phyloP scores from a whole-genome alignment of 257 asterid genomes.

The Primulina huaijiensis region DNA sequence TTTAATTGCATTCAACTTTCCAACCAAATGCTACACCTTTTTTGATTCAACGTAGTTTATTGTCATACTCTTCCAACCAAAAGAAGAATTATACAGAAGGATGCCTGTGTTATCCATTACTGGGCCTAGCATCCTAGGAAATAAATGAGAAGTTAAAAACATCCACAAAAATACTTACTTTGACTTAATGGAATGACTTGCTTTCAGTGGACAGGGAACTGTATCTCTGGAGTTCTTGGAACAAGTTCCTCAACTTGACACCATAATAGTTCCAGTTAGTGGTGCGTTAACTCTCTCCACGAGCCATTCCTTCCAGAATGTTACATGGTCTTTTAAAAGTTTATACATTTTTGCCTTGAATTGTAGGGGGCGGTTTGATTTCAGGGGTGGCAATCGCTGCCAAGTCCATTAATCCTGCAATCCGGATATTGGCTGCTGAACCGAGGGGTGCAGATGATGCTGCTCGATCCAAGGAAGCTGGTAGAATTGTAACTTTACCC shows the following conservation, averaged over 20 bases:
- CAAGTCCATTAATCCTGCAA: slow-evolving; percentile 70
- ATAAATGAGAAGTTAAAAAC: not conserved
- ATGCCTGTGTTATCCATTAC: not conserved
- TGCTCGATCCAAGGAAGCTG: slow-evolving; percentile 66
- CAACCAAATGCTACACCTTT: not conserved
- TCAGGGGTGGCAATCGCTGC: slow-evolving; percentile 94
- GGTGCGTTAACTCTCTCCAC: slow-evolving; percentile 41
- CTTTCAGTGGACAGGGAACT: slow-evolving; percentile 90
- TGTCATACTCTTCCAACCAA: not conserved
- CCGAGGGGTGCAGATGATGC: slow-evolving; percentile 95
- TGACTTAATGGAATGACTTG: slow-evolving; percentile 2
- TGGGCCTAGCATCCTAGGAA: not conserved
- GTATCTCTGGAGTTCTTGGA: slow-evolving; percentile 81
- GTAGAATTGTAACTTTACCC: slow-evolving; percentile 56
- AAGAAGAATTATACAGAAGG: slow-evolving; percentile 1
- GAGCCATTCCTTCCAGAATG: slow-evolving; percentile 14
- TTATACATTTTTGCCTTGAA: slow-evolving; percentile 9
- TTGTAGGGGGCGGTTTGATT: slow-evolving; percentile 85
- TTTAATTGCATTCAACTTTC: no score
- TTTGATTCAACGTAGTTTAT: not conserved
- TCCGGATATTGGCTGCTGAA: slow-evolving; percentile 78
- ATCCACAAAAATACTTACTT: not conserved
- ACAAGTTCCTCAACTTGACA: slow-evolving; percentile 69
- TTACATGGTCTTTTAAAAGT: slow-evolving; percentile 7
- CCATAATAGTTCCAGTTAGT: slow-evolving; percentile 79